Evolutionary conservation across 192 early-diverging fungal species (phyloP), one percentile per base, ranked within the genome.

Genomic region (Backusella macrospora): DNA sequence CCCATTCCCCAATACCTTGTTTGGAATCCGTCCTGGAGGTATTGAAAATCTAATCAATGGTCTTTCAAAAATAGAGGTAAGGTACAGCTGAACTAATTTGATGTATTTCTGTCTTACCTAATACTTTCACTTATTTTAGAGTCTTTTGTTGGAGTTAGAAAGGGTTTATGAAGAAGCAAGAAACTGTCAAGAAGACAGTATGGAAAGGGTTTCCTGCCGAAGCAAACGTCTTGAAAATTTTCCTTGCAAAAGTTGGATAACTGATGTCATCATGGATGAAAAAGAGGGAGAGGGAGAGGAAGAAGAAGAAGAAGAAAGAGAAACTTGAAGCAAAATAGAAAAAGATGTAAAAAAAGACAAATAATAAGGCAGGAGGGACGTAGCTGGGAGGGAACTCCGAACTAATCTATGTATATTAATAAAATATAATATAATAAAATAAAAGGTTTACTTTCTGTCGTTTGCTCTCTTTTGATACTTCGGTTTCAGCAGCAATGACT

Each of bases 401-500:
- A n/a, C n/a, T n/a, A n/a, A n/a, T n/a, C n/a, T n/a, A n/a, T n/a
- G n/a, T n/a, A n/a, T n/a, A n/a, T n/a, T n/a, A n/a, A n/a, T n/a
- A n/a, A n/a, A n/a, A n/a, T n/a, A n/a, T n/a, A n/a, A n/a, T n/a
- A n/a, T n/a, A n/a, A n/a, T n/a, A n/a, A n/a, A n/a, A n/a, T n/a
- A n/a, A n/a, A n/a, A n/a, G n/a, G n/a, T n/a, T n/a, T n/a, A n/a
- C n/a, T 63, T 14, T 63, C 62, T 63, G 26, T 18, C 29, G 26
- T 63, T 63, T 63, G 26, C 29, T 63, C 29, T 63, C 62, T 63
- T 29, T 63, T 63, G 26, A 5, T 63, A 26, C 62, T 63, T 63
- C 7, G 62, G 55, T 62, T 62, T 62, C 55, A 62, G 62, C 62
- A 63, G 29, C 62, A 63, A 37, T 14, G 62, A 18, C 29, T 34